A percentile compares a stretch with the other conserved stretches of the same genome.
phyloP scores from a whole-genome alignment of 768 basidiomycete genomes.

The Tephrocybe sp. region DNA sequence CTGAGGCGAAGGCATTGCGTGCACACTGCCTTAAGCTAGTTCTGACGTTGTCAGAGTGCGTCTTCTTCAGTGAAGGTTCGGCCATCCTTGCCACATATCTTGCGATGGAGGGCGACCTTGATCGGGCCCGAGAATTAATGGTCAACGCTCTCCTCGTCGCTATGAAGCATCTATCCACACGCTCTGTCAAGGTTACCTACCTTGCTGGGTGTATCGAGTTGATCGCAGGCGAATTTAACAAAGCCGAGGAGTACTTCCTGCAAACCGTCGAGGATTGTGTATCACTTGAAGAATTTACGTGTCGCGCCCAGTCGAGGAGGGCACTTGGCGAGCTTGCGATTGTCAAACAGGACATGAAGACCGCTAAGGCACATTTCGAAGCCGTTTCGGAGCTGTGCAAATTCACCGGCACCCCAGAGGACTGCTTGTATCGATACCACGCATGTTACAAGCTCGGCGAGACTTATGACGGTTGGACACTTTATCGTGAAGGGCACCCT shows the following conservation, averaged over 20 bases:
- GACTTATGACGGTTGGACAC: conserved; percentile 5
- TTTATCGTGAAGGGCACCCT: background rate
- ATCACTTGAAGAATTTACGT: background rate
- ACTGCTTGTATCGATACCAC: background rate
- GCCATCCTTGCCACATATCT: no score
- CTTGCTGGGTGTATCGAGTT: conserved; percentile 4
- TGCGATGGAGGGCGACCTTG: no score
- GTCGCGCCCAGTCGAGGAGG: background rate
- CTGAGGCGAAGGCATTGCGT: no score
- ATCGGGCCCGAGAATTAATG: no score
- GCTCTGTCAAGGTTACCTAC: no score
- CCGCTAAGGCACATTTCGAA: background rate
- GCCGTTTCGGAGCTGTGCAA: background rate
- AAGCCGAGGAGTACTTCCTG: background rate
- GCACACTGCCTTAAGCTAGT: no score
- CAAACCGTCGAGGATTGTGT: background rate
- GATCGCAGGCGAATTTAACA: background rate
- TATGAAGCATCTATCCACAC: no score
- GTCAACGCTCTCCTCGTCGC: no score
- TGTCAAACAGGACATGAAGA: background rate
- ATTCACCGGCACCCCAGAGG: background rate
- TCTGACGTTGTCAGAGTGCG: no score
- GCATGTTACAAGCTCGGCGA: background rate
- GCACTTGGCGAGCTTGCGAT: conserved; percentile 1
- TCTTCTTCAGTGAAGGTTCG: no score